Percentiles rank a stretch among this genome's conserved stretches.
phyloP scores from a whole-genome alignment of 1,284 basidiomycete species.

The Trichosporon coremiiforme region DNA sequence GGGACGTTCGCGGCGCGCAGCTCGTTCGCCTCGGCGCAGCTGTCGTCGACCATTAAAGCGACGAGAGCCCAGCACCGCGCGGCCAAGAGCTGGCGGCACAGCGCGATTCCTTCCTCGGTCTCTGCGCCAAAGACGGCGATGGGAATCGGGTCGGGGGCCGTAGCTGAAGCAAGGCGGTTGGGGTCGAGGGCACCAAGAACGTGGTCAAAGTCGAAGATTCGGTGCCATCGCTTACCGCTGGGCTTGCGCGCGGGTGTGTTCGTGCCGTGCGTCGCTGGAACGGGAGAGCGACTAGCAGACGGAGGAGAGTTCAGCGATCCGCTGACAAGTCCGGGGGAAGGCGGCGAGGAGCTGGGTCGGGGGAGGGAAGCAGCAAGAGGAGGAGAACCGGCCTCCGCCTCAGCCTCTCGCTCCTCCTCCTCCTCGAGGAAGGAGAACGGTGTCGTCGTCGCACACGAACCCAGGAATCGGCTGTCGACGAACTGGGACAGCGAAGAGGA shows the following conservation, averaged over 20 bases:
- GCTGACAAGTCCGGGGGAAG: slow-evolving; percentile 4
- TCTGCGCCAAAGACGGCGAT: slow-evolving; percentile 41
- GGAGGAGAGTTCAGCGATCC: slow-evolving; percentile 13
- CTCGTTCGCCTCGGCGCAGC: slow-evolving; percentile 12
- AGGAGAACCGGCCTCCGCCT: background rate
- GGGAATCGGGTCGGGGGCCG: slow-evolving; percentile 27
- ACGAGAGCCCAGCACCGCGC: slow-evolving; percentile 22
- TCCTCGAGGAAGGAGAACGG: slow-evolving; percentile 20
- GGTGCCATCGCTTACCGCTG: slow-evolving; percentile 10
- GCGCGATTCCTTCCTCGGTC: slow-evolving; percentile 30
- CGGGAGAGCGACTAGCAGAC: slow-evolving; percentile 10
- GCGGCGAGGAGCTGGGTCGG: slow-evolving; percentile 4
- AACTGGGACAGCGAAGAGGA: background rate
- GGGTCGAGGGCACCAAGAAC: slow-evolving; percentile 39
- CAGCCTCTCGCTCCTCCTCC: background rate
- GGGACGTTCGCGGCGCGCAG: slow-evolving; percentile 27
- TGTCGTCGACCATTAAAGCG: slow-evolving; percentile 29
- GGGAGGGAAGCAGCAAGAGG: background rate
- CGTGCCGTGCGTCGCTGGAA: background rate
- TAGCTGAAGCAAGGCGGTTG: slow-evolving; percentile 25
- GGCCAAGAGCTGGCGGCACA: slow-evolving; percentile 27
- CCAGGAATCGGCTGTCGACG: slow-evolving; percentile 16
- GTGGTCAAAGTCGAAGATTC: slow-evolving; percentile 31
- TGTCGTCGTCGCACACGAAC: slow-evolving; percentile 21
- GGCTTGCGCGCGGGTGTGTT: background rate